phyloP scores from a whole-genome alignment of 352 stramenopile genomes.

The Thraustochytrium sp. region DNA sequence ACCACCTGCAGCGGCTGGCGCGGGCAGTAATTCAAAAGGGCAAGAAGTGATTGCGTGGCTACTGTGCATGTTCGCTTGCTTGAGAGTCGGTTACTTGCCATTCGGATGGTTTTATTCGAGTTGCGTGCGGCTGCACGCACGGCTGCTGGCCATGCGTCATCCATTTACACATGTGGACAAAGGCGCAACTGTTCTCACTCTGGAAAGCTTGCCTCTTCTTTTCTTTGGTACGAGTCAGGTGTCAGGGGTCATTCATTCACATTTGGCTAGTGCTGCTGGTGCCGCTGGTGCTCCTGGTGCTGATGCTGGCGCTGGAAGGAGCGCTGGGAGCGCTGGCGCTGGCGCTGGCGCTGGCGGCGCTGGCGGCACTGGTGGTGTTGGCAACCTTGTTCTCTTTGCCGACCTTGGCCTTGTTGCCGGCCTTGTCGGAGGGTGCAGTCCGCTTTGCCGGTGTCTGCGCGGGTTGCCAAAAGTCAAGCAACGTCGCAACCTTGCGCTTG shows the following conservation, averaged over 20 bases:
- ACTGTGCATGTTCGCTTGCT: background rate
- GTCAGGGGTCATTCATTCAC: background rate
- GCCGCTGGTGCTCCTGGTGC: no score
- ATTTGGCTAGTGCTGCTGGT: no score
- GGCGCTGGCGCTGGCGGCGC: background rate
- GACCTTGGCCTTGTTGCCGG: background rate
- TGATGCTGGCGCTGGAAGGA: background rate
- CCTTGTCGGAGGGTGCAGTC: background rate
- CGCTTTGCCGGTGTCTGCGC: background rate
- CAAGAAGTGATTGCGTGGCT: background rate
- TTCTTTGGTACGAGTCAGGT: background rate
- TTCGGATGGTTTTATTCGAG: no score
- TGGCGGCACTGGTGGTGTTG: background rate
- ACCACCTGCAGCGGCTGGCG: constrained; percentile 29
- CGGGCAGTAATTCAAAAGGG: background rate
- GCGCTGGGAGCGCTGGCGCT: background rate
- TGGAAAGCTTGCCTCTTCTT: background rate
- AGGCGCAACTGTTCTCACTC: background rate
- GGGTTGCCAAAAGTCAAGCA: constrained; percentile 14
- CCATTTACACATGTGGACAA: background rate
- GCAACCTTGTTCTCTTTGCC: background rate
- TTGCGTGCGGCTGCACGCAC: background rate
- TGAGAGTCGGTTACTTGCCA: no score
- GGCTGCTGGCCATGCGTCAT: background rate
- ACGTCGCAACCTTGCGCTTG: background rate